phyloP scores from a whole-genome alignment of 495 filamentous ascomycete species.

The Daldinia childiae region DNA sequence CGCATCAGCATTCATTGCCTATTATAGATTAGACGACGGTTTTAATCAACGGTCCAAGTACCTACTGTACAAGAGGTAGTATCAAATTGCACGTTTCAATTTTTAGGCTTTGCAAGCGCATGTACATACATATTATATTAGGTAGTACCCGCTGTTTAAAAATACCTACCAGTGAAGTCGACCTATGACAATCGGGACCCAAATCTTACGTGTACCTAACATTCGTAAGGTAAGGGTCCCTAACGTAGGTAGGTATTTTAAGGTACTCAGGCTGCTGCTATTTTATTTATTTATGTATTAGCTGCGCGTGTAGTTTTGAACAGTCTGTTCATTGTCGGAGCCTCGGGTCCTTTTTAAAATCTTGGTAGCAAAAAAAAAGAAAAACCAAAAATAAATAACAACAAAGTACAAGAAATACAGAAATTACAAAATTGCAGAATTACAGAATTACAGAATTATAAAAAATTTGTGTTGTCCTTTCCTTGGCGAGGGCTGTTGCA shows the following conservation, averaged over 20 bases:
- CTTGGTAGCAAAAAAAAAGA: not conserved
- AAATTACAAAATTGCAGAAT: not conserved
- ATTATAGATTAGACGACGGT: conserved; percentile 2
- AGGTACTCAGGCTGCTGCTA: conserved; percentile 15
- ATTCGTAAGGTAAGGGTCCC: not conserved
- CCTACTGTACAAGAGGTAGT: not conserved
- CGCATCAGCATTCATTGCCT: conserved; percentile 1
- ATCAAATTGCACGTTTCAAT: conserved; percentile 3
- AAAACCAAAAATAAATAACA: not conserved
- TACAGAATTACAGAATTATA: not conserved
- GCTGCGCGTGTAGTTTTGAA: conserved; percentile 9
- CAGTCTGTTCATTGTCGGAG: conserved; percentile 17
- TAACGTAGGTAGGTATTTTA: conserved; percentile 20
- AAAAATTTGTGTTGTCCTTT: conserved; percentile 33
- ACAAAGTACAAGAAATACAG: conserved; percentile 1
- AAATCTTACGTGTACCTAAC: conserved; percentile 30
- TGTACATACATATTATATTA: not conserved
- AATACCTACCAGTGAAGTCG: conserved; percentile 28
- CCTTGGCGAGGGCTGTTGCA: conserved; percentile 26
- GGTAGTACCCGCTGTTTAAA: conserved; percentile 31
- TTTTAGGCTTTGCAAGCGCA: not conserved
- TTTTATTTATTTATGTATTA: conserved; percentile 5
- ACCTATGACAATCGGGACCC: conserved; percentile 7
- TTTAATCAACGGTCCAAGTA: not conserved
- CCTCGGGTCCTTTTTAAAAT: conserved; percentile 10